phyloP scores from a whole-genome alignment of 371 early-diverging fungal species.

The Parasitella parasitica region DNA sequence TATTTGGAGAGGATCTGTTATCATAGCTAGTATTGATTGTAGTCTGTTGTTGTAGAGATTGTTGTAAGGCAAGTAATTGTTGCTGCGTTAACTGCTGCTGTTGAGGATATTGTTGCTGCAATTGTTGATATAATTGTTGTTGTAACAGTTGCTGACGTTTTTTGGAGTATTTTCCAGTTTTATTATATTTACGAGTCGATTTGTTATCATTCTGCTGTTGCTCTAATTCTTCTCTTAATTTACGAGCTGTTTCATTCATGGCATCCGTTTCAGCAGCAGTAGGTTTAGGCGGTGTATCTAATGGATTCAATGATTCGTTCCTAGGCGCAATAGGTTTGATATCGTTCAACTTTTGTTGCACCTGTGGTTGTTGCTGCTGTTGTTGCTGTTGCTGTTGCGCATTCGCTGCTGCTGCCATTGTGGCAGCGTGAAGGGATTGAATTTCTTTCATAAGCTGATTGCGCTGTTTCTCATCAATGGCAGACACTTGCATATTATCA shows the following conservation, averaged over 20 bases:
- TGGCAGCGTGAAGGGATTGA: constrained; percentile 53
- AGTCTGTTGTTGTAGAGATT: constrained; percentile 17
- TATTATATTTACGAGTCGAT: constrained; percentile 58
- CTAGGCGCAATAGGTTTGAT: constrained; percentile 36
- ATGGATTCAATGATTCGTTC: constrained; percentile 24
- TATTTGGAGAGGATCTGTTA: constrained; percentile 6
- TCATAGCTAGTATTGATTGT: not conserved
- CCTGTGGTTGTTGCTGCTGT: constrained; percentile 5
- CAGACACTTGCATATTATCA: constrained; percentile 57
- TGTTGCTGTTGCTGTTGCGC: constrained; percentile 20
- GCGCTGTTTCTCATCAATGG: constrained; percentile 51
- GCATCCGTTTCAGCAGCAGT: constrained; percentile 41
- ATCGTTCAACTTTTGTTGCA: constrained; percentile 5
- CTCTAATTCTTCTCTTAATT: constrained; percentile 40
- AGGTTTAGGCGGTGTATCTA: constrained; percentile 28
- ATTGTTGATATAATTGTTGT: constrained; percentile 24
- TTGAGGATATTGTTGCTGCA: constrained; percentile 24
- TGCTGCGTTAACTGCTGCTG: constrained; percentile 35
- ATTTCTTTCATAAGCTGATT: constrained; percentile 52
- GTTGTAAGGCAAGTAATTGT: constrained; percentile 33
- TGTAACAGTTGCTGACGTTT: constrained; percentile 41
- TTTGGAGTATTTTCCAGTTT: constrained; percentile 68
- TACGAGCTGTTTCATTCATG: constrained; percentile 37
- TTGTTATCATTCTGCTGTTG: constrained; percentile 34
- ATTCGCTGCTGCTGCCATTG: constrained; percentile 47